Percentiles rank a stretch among this genome's conserved stretches.
Evolutionary conservation across 495 filamentous ascomycete species (phyloP).

Genomic region (Xylaria acuta): DNA sequence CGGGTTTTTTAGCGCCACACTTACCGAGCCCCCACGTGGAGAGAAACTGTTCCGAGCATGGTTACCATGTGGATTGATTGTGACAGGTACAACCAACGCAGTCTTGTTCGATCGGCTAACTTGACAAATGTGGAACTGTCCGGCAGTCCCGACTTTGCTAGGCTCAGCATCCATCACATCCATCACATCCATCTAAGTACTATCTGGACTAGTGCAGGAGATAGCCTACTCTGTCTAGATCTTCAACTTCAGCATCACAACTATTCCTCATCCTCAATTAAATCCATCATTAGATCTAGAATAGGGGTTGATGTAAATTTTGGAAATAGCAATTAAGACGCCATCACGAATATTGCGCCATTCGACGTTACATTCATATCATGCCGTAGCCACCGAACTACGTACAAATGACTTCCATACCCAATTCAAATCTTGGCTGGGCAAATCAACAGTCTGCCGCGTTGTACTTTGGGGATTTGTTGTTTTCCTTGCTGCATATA

Average conservation of each 20-base stretch:
- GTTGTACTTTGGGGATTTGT: not conserved
- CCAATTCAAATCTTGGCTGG: not conserved
- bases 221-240: not conserved
- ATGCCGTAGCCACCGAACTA: not conserved
- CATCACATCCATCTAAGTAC: no score
- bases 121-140: not conserved
- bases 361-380: not conserved
- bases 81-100: not conserved
- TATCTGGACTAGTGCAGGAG: not conserved
- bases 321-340: not conserved
- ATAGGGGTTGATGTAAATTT: not conserved
- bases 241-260: not conserved
- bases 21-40: not conserved
- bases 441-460: not conserved
- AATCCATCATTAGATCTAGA: not conserved
- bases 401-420: not conserved
- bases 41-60: not conserved
- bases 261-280: not conserved
- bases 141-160: not conserved
- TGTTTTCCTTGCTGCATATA: not conserved
- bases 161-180: no score
- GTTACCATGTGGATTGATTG: slow-evolving; percentile 1
- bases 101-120: not conserved
- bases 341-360: not conserved
- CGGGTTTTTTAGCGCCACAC: not conserved